phyloP scores from a whole-genome alignment of 495 filamentous ascomycete genomes.

The Cenococcum geophilum region DNA sequence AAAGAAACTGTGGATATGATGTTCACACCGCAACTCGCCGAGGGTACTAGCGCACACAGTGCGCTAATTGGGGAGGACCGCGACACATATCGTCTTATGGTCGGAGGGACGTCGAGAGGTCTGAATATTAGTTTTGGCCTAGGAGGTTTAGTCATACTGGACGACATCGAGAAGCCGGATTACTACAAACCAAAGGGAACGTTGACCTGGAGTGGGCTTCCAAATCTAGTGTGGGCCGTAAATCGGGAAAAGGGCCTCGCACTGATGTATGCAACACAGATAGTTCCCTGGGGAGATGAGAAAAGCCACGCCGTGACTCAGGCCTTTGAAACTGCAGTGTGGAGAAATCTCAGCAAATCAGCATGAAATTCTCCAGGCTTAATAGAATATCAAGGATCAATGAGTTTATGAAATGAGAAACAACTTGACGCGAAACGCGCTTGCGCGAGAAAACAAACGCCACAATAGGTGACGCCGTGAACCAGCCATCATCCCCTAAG shows the following conservation, averaged over 20 bases:
- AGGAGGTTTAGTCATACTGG: constrained; percentile 7
- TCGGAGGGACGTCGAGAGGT: constrained; percentile 6
- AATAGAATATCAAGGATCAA: no score
- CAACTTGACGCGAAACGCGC: no score
- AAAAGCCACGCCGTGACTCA: background rate
- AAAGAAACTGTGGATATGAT: constrained; percentile 15
- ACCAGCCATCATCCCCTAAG: no score
- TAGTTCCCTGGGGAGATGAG: constrained; percentile 21
- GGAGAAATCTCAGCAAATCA: constrained; percentile 1
- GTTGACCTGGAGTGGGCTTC: constrained; percentile 23
- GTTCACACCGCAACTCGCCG: constrained; percentile 19
- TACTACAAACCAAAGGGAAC: constrained; percentile 27
- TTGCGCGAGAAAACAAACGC: no score
- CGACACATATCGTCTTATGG: background rate
- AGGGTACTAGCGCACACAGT: background rate
- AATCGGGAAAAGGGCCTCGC: constrained; percentile 23
- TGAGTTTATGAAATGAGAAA: no score
- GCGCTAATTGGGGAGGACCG: constrained; percentile 1
- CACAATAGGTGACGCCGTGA: no score
- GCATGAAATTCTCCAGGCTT: background rate
- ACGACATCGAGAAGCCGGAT: constrained; percentile 16
- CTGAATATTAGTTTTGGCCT: constrained; percentile 15
- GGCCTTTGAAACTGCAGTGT: constrained; percentile 22
- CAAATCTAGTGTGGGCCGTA: constrained; percentile 23
- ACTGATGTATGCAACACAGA: constrained; percentile 21